Evolutionary conservation across 192 early-diverging fungal species (phyloP), one percentile per base, ranked within the genome.

Genomic region (Entomortierella beljakovae): DNA sequence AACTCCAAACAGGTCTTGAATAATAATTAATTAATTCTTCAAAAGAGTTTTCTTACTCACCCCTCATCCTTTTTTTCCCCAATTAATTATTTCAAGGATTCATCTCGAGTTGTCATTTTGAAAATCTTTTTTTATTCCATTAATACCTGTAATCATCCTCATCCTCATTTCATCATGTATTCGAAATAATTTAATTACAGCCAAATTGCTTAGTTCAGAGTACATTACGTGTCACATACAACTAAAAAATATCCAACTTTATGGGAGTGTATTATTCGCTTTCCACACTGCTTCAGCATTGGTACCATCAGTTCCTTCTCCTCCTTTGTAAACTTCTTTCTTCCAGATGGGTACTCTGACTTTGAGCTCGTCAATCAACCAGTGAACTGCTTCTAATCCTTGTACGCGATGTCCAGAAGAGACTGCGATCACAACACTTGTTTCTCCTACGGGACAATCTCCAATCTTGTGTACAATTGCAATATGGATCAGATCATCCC

Each of bases 321-420:
- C 97, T 67, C 94, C 95, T 13, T 86, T 86, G 65, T 97, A 93
- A 2, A 92, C 66, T 75, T 99, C 97, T 72, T 93, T 94, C 70
- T 99, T 99, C 97, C 97, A 99, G 40, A 99, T 94, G 4, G 96
- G 96, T 57, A 93, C 88, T 22, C 86, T 80, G 0, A 79, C 88
- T 79, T 99, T 99, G n/a, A 99, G 84, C 56, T 94, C 88, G 60
- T 99, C 91, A 56, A 99, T 95, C 48, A 99, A 82, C 84, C 88
- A 97, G 40, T 88, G 89, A 0, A 90, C 87, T 2, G 95, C 92
- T 29, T 86, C 84, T 29, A 97, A 81, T 0, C 93, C 92, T 57
- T 94, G 94, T 28, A 82, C 83, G 8, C 97, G 82, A 72, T 97
- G 96, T 0, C 92, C 89, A 18, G 89, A 91, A 1, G 92, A 93